These are phyloP conservation scores for Musa troglodytarum DNA, from an alignment of 176 grass and related monocot genomes.

Conservation along the genomic window DNA sequence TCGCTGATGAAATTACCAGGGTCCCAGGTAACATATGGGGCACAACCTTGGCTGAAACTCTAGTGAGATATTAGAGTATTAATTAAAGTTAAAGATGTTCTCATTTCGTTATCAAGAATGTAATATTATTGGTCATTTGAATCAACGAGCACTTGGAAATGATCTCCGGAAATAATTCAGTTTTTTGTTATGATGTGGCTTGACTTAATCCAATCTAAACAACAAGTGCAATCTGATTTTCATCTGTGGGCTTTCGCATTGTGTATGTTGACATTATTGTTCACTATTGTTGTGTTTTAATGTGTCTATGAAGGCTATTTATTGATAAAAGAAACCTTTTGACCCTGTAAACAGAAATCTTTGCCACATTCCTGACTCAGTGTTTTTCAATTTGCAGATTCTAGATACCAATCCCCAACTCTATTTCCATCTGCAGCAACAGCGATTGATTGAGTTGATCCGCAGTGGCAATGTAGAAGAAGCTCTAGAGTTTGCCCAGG, in stretches of 20 bases:
- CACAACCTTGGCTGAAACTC: no score
- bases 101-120: not conserved
- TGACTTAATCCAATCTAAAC: not conserved
- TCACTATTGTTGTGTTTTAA: not conserved
- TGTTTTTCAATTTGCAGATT: conserved; percentile 46
- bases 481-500: conserved; percentile 94
- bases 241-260: not conserved
- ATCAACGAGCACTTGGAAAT: not conserved
- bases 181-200: not conserved
- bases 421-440: conserved; percentile 97
- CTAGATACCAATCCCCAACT: conserved; percentile 91
- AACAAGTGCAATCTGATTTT: not conserved
- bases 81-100: no score
- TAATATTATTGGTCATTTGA: not conserved
- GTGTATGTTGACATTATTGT: not conserved
- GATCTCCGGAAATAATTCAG: not conserved
- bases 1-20: no score
- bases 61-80: no score
- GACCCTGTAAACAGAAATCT: not conserved
- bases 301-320: not conserved
- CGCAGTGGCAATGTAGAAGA: conserved; percentile 77
- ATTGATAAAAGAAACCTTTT: not conserved
- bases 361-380: conserved; percentile 3
- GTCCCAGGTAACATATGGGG: no score
- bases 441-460: conserved; percentile 97